These are phyloP conservation scores for Tylopilus balloui DNA, from an alignment of 768 basidiomycete genomes.

Conservation along the genomic window DNA sequence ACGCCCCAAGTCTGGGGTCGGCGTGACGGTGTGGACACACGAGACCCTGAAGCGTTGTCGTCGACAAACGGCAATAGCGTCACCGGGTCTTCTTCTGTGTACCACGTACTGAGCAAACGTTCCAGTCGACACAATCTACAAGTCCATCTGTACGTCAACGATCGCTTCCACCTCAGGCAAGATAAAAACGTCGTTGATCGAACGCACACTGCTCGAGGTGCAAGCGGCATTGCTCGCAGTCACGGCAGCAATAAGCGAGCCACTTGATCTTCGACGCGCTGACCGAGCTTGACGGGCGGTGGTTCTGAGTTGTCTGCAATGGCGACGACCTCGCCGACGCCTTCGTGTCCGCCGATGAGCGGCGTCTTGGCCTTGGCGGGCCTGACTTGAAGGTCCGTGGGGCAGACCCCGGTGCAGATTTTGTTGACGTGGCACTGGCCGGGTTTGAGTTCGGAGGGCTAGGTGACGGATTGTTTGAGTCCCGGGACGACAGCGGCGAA, in stretches of 20 bases:
- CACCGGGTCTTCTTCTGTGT: slow-evolving; percentile 16
- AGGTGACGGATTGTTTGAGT: slow-evolving; percentile 39
- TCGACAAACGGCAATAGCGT: slow-evolving; percentile 1
- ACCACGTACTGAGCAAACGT: slow-evolving; percentile 70
- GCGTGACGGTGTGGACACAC: slow-evolving; percentile 68
- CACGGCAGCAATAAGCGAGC: slow-evolving; percentile 67
- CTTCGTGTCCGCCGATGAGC: slow-evolving; percentile 81
- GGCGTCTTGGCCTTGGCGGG: slow-evolving; percentile 61
- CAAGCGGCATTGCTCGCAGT: slow-evolving; percentile 73
- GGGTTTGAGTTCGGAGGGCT: slow-evolving; percentile 51
- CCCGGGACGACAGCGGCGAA: slow-evolving; percentile 38
- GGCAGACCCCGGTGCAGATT: slow-evolving; percentile 78
- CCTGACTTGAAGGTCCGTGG: slow-evolving; percentile 81
- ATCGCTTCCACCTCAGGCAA: no score
- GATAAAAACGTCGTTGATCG: no score
- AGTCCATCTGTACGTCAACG: neutral
- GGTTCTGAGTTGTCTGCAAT: slow-evolving; percentile 60
- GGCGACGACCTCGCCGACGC: slow-evolving; percentile 77
- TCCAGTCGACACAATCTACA: slow-evolving; percentile 60
- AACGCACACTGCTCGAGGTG: slow-evolving; percentile 73
- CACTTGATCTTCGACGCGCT: slow-evolving; percentile 84
- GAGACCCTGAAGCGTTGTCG: slow-evolving; percentile 45
- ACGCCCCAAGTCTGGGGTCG: slow-evolving; percentile 77
- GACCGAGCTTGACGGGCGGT: slow-evolving; percentile 66
- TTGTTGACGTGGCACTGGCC: slow-evolving; percentile 77